Base-by-base conservation (phyloP, 2,329 filamentous ascomycete genomes). In the Endocalyx cinctus region DNA sequence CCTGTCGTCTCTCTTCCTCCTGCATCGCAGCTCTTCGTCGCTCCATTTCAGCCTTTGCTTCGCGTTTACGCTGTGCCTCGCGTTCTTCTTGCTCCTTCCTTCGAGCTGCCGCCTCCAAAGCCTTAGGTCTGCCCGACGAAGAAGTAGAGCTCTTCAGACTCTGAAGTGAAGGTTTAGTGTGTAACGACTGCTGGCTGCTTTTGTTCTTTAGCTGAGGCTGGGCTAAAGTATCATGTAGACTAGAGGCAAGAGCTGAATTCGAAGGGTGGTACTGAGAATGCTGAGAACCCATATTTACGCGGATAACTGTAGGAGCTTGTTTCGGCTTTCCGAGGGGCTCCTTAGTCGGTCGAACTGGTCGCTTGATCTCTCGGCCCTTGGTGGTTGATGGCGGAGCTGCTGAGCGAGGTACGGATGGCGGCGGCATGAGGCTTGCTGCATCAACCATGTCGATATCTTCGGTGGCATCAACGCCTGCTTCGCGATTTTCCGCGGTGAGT, bases 1-100 rank as follows among this genome's bases (percentile, higher is more conserved):
- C 77, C 41, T 76, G 71, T 31, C 64, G 73, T 35, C 67, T 69
- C 48, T 84, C 76, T 46, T 85, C 81, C 39, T 83, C 79, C 46
- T 82, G 79, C 13, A 66, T 58, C 5, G 75, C 77, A 29, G 77
- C 76, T 38, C 84, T 74, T 62, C 88, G 87, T 29, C 84, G 79
- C 54, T 94, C 87, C 20, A 84, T 66, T 49, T 94, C 86, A 12
- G 80, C 75, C 60, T 94, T 95, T 23, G 83, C 80, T 14, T 94
- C 85, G 7, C 82, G 80, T 52, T 87, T 90, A 31, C 82, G 78
- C 50, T 88, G 81, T 11, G 79, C 77, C 44, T 88, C 85, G 29
- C 80, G 78, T 54, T 94, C 87, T 48, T 94, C 88, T 55, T 81
- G 82, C 56, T 94, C 87, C 54, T 84, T 90, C 59, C 88, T 89